Conservation (phyloP, 2,329 filamentous ascomycete species). For the Ophiostoma perfectum region DNA sequence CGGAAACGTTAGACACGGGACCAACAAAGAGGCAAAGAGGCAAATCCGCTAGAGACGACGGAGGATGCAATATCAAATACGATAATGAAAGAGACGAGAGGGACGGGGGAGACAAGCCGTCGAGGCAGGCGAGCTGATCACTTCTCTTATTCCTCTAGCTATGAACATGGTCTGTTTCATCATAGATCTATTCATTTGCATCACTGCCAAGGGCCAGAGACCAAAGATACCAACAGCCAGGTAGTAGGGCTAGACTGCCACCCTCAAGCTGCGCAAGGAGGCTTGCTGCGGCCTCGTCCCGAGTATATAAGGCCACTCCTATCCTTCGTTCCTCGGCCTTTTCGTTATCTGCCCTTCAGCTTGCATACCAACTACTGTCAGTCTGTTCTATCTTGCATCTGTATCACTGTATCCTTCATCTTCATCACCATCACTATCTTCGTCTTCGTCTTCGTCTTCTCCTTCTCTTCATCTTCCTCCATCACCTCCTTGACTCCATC, state of each 20-base stretch:
- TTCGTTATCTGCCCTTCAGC: too few relatives aligned
- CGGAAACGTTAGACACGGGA: neutral
- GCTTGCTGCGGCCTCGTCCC: neutral
- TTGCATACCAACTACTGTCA: too few relatives aligned
- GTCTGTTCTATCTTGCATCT: too few relatives aligned
- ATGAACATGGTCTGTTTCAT: neutral
- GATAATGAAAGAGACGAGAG: neutral
- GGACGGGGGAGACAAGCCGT: too few relatives aligned
- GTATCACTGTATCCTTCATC: too few relatives aligned
- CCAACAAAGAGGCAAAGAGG: slow-evolving; percentile 7
- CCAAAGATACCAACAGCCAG: neutral
- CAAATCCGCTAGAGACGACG: neutral
- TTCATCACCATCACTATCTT: too few relatives aligned
- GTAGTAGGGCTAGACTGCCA: neutral
- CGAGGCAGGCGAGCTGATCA: too few relatives aligned
- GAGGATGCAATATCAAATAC: neutral
- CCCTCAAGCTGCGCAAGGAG: neutral
- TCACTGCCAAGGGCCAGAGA: neutral
- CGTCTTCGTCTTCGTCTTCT: neutral
- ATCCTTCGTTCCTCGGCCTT: too few relatives aligned
- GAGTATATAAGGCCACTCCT: neutral
- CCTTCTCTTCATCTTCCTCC: neutral
- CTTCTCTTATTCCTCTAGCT: neutral
- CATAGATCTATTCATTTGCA: neutral
- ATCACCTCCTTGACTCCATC: neutral